Percentiles rank a stretch among this genome's conserved stretches.
Evolutionary conservation across 2,329 filamentous ascomycete species (phyloP).

Genomic region (Xylaria sp.): DNA sequence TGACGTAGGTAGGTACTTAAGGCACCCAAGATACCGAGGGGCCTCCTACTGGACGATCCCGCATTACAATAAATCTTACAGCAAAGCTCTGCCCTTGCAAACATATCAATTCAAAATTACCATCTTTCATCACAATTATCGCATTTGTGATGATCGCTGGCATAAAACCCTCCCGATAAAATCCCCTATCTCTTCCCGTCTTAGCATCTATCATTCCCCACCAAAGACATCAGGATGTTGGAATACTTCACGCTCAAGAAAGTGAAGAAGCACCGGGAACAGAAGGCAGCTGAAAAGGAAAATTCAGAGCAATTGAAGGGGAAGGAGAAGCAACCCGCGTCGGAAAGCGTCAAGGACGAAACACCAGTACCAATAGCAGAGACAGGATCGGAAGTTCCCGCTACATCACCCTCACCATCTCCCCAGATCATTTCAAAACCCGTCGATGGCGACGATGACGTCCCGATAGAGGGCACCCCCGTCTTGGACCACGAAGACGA

Average conservation of each 20-base stretch:
- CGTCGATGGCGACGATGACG: conserved; percentile 18
- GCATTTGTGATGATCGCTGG: neutral
- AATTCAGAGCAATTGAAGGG: conserved; percentile 42
- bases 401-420: conserved; percentile 16
- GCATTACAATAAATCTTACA: neutral
- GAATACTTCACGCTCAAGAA: conserved; percentile 73
- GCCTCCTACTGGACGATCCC: conserved; percentile 15
- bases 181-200: neutral
- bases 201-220: too few relatives aligned
- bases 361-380: conserved; percentile 6
- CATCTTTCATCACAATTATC: neutral
- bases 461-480: conserved; percentile 49
- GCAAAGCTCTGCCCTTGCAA: neutral
- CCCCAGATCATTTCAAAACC: conserved; percentile 46
- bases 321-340: conserved; percentile 43
- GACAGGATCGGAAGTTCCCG: neutral
- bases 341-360: conserved; percentile 43
- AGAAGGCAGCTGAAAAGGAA: conserved; percentile 54
- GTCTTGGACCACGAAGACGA: conserved; percentile 68
- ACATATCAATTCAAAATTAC: neutral
- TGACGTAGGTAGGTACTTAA: conserved; percentile 36
- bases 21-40: conserved; percentile 4
- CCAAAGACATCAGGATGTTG: conserved; percentile 58
- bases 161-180: neutral
- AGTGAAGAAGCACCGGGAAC: conserved; percentile 66